Percentiles rank a stretch among this genome's conserved stretches.
These are phyloP conservation scores for Umbelopsis isabellina DNA, from an alignment of 192 early-diverging fungal species.

Conservation along the genomic window DNA sequence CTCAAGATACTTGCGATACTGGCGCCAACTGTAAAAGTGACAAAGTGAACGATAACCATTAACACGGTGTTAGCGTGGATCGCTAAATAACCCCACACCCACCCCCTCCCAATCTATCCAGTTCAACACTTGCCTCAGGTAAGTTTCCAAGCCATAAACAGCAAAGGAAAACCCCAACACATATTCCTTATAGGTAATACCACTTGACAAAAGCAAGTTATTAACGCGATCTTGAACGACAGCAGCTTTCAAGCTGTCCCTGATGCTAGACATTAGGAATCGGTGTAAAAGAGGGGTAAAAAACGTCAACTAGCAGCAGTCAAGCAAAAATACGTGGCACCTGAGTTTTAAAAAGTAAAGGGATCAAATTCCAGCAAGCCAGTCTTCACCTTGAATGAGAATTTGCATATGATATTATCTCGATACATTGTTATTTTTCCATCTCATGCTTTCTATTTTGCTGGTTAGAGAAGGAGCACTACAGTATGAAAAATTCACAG, in stretches of 20 bases:
- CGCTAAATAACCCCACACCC: too few relatives aligned
- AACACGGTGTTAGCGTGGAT: too few relatives aligned
- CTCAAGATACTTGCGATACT: conserved; percentile 73
- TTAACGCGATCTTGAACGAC: conserved; percentile 16
- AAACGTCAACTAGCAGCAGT: background rate
- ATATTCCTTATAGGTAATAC: conserved; percentile 77
- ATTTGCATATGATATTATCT: background rate
- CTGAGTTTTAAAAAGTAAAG: background rate
- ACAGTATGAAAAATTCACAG: background rate
- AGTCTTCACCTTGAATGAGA: background rate
- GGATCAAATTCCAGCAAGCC: background rate
- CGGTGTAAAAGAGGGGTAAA: background rate
- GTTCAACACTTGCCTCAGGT: conserved; percentile 60
- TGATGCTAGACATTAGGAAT: conserved; percentile 12
- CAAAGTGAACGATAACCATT: background rate
- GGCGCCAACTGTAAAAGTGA: conserved; percentile 60
- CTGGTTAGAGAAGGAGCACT: background rate
- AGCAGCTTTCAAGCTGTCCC: conserved; percentile 5
- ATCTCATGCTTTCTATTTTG: background rate
- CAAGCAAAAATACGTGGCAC: too few relatives aligned
- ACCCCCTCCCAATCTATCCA: too few relatives aligned
- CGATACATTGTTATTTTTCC: background rate
- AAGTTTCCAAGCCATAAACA: conserved; percentile 81
- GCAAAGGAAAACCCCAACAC: conserved; percentile 73
- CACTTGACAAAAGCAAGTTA: background rate